Conservation (phyloP, 768 basidiomycete species). For the Lactarius trivialis region DNA sequence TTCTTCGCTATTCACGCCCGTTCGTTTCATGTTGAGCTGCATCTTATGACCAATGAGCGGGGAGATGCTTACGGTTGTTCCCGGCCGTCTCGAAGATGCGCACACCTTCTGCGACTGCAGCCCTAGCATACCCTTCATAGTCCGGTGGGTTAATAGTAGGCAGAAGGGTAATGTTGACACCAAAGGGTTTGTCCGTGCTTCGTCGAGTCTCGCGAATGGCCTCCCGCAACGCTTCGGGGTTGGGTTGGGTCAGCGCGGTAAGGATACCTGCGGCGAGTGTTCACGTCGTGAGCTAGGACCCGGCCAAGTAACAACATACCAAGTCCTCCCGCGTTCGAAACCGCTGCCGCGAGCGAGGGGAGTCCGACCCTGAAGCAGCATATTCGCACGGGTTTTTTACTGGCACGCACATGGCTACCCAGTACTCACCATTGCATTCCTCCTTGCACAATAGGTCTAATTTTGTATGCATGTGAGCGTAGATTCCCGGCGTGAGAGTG, state of each 20-base stretch:
- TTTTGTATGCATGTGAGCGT: slow-evolving; percentile 2
- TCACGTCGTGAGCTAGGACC: background rate
- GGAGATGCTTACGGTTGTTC: slow-evolving; percentile 60
- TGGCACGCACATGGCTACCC: background rate
- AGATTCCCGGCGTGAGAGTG: background rate
- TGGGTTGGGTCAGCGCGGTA: slow-evolving; percentile 85
- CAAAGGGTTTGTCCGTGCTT: slow-evolving; percentile 69
- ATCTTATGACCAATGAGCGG: background rate
- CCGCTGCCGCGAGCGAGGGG: slow-evolving; percentile 66
- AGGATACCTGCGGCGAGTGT: slow-evolving; percentile 50
- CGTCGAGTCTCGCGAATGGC: slow-evolving; percentile 75
- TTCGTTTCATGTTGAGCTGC: background rate
- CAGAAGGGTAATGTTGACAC: slow-evolving; percentile 81
- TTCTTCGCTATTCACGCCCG: slow-evolving; percentile 50
- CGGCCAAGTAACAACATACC: slow-evolving; percentile 36
- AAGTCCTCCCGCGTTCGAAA: slow-evolving; percentile 78
- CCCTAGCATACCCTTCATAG: slow-evolving; percentile 77
- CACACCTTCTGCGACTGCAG: slow-evolving; percentile 82
- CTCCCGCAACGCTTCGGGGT: slow-evolving; percentile 67
- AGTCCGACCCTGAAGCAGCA: slow-evolving; percentile 61
- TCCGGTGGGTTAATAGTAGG: slow-evolving; percentile 89
- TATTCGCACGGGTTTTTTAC: no score
- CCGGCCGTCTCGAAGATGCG: slow-evolving; percentile 90
- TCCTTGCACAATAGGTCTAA: slow-evolving; percentile 75
- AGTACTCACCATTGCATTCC: slow-evolving; percentile 79